These are phyloP conservation scores for Aschersonia sp. DNA, from an alignment of 2,329 filamentous ascomycete species.

Conservation along the genomic window DNA sequence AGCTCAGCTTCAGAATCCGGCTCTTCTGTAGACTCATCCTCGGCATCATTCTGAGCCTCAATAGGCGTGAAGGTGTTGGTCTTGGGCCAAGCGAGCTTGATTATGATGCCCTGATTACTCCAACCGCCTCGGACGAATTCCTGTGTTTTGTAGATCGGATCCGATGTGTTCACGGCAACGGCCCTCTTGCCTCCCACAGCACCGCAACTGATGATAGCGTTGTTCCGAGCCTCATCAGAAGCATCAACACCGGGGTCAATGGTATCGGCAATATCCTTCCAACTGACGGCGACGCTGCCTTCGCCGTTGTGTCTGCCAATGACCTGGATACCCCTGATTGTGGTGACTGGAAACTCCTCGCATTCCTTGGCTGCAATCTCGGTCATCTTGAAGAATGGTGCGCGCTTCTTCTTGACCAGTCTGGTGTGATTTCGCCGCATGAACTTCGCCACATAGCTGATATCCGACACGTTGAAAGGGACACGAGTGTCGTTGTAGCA, in stretches of 20 bases:
- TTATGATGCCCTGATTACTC: not conserved
- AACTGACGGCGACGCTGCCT: not conserved
- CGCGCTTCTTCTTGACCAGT: not conserved
- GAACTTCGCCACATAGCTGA: not conserved
- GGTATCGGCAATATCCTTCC: not conserved
- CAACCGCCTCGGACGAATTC: not conserved
- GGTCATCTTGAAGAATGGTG: not conserved
- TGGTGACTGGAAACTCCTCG: not conserved
- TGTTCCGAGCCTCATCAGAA: not conserved
- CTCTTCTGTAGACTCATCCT: no score
- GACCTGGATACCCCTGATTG: not conserved
- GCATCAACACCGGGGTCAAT: not conserved
- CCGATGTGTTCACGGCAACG: not conserved
- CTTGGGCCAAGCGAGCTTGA: not conserved
- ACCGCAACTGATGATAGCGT: not conserved
- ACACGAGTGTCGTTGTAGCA: not conserved
- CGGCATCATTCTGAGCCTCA: no score
- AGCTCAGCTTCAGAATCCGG: no score
- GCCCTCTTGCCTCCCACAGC: not conserved
- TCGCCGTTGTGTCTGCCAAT: not conserved
- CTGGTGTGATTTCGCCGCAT: not conserved
- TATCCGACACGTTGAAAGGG: not conserved
- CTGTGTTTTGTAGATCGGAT: not conserved
- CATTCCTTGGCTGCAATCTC: not conserved
- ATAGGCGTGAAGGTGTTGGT: not conserved